phyloP scores from a whole-genome alignment of 2,329 filamentous ascomycete species.

The Pseudogymnoascus sp. region DNA sequence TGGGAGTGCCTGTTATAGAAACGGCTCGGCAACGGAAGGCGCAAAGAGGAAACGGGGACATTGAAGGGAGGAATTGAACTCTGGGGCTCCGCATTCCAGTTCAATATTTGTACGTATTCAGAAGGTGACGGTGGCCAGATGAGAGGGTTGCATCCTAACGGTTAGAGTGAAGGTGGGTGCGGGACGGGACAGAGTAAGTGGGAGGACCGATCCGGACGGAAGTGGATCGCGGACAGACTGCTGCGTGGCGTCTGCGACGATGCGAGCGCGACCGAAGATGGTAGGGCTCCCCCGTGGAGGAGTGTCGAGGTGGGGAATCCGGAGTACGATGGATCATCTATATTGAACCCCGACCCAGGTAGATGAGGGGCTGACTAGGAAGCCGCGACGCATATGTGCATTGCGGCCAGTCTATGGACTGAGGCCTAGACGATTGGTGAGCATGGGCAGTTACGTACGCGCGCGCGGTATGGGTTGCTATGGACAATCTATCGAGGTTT shows the following conservation, averaged over 20 bases:
- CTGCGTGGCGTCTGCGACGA: not conserved
- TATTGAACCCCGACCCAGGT: not conserved
- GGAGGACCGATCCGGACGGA: slow-evolving; percentile 7
- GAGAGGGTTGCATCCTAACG: slow-evolving; percentile 4
- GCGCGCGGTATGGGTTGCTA: not conserved
- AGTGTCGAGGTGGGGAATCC: slow-evolving; percentile 3
- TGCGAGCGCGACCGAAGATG: slow-evolving; percentile 7
- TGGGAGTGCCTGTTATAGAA: not conserved
- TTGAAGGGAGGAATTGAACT: not conserved
- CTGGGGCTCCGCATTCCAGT: not conserved
- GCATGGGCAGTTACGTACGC: not conserved
- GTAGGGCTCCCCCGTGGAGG: not conserved
- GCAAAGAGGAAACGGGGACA: not conserved
- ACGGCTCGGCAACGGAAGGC: not conserved
- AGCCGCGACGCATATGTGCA: not conserved
- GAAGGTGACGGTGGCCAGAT: not conserved
- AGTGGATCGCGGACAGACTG: not conserved
- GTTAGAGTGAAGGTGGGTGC: not conserved
- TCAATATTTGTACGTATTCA: not conserved
- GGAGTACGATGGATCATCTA: not conserved
- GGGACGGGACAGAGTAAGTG: slow-evolving; percentile 4
- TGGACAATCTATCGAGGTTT: slow-evolving; percentile 3
- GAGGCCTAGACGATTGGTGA: not conserved
- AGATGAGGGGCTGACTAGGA: not conserved
- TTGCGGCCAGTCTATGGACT: not conserved